Base-by-base conservation (phyloP, 2,329 filamentous ascomycete species). In the Fusarium lateritium region DNA sequence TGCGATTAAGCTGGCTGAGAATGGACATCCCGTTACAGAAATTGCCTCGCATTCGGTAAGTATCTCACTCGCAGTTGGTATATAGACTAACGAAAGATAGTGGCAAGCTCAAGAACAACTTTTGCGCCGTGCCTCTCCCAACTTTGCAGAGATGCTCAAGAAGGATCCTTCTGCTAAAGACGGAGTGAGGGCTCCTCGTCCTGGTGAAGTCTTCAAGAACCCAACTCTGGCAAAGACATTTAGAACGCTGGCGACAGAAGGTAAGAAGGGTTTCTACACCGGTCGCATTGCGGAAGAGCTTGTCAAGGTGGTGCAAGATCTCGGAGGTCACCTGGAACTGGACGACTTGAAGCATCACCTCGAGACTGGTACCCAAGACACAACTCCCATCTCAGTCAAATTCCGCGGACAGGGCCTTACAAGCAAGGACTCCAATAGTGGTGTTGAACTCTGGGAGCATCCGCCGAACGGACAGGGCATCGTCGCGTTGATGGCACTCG, bases 401-500 rank as follows among this genome's bases (percentile, higher is more conserved):
- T 95, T 94, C 79, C 86, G 83, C 1, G 91, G 92, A 10, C 91
- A 94, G 73, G 83, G 82, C 5, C 78, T 82, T 1, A 66, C 65
- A 3, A 61, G 59, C 21, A 61, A 72, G 11, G 65, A 67, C 3
- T 66, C 69, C 7, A 68, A 79, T 10, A 79, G 83, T 14, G 89
- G 89, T 11, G 86, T 98, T 42, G 90, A 97, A 76, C 83, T 99
- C 1, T 98, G 95, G 95, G 96, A 99, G 76, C 95, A 98, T 77
- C 94, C 95, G 36, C 96, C 96, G 10, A 98, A 98, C 74, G 94
- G 96, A 0, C 96, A 98, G 80, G 96, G 96, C 3, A 94, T 98
- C 69, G 93, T 98, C 3, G 96, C 96, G 0, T 83, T 98, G 33
- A 97, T 98, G 91, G 93, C 96, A 0, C 84, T 99, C 1, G 96